Conservation (phyloP, 2,329 filamentous ascomycete genomes). For the Stromatinia cepivora region DNA sequence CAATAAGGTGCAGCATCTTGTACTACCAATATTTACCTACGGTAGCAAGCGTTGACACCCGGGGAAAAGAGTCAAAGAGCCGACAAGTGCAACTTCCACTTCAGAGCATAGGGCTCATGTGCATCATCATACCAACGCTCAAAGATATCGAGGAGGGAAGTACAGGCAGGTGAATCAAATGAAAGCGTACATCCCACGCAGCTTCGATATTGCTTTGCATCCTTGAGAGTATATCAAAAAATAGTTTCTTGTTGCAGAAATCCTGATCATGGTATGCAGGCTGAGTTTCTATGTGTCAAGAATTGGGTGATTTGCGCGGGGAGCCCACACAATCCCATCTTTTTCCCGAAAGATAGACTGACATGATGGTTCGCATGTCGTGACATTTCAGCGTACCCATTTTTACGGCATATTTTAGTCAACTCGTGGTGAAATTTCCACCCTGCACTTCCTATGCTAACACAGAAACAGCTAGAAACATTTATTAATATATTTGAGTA, state of each 20-base stretch:
- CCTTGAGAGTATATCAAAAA: neutral
- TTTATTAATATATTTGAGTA: neutral
- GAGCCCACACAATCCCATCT: neutral
- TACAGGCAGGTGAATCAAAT: too few relatives aligned
- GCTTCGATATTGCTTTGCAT: neutral
- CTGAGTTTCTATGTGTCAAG: conserved; percentile 19
- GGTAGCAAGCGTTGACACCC: neutral
- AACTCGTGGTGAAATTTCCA: too few relatives aligned
- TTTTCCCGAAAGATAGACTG: neutral
- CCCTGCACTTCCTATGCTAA: neutral
- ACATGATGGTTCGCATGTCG: neutral
- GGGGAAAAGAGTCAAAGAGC: neutral
- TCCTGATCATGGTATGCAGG: neutral
- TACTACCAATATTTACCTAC: neutral
- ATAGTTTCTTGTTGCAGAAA: neutral
- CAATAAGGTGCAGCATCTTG: neutral
- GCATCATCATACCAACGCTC: conserved; percentile 5
- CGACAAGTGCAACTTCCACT: neutral
- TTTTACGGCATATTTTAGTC: neutral
- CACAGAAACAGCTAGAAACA: neutral
- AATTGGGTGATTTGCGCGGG: neutral
- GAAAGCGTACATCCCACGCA: neutral
- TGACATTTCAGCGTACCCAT: neutral
- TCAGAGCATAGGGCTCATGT: conserved; percentile 17
- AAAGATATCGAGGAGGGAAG: neutral